Evolutionary conservation across 345 rosid genomes (phyloP), one percentile per base, ranked within the genome.

Genomic region (Pistacia atlantica): DNA sequence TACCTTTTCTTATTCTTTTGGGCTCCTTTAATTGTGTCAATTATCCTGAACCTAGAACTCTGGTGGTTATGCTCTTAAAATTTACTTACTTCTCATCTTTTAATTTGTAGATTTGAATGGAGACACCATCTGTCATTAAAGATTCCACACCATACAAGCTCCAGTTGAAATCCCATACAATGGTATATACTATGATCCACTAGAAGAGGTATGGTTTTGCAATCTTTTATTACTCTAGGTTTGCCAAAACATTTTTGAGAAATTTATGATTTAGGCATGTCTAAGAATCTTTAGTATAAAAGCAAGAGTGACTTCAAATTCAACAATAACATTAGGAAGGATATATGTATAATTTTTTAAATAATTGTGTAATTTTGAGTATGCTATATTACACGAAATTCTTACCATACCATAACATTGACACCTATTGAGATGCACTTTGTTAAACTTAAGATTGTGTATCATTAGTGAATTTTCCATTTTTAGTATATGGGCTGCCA

Each of bases 181-280:
- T 83, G 99, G 99, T 71, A 88, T 96, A 73, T 96, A 93, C 87
- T 96, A 96, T 78, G 99, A 96, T 83, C 98, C 98, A 59, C 93
- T 94, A 37, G 90, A 90, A 80, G 95, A 93, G 97, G 99, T 93
- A 85, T 31, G 68, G 25, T 66, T 49, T 60, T 74, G 16, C 73
- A 69, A 46, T 56, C 57, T 58, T 52, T 48, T 42, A 70, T 35
- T 59, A 54, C 61, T 76, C 63, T 25, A 73, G 14, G 13, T 65
- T 65, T 67, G 25, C 42, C 11, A 63, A 49, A 72, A 67, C 62
- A 20, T 35, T 38, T 59, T 52, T 46, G 61, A 49, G 71, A 54
- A 37, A 25, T 38, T 68, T 48, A 60, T 74, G 65, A 52, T 68
- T 67, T 71, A n/a, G 38, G 20, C 60, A 67, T 74, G 61, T 4